Conservation (phyloP, 2,329 filamentous ascomycete species). For the Diaporthe sp. region DNA sequence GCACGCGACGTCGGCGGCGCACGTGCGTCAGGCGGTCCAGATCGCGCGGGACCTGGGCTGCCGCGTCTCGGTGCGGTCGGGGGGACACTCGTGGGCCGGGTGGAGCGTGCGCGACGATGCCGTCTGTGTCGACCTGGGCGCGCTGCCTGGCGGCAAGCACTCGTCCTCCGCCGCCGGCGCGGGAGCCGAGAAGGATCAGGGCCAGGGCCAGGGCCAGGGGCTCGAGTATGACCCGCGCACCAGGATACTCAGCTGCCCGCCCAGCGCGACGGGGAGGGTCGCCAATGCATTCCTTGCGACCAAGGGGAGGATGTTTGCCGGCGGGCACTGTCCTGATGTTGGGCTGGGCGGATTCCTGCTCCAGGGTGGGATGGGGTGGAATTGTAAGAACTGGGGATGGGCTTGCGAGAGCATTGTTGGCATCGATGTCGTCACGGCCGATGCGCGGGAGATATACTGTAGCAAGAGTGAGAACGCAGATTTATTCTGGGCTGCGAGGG, state of each 20-base stretch:
- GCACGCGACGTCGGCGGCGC: constrained; percentile 46
- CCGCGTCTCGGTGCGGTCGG: constrained; percentile 55
- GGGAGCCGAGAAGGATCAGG: no score
- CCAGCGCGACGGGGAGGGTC: constrained; percentile 57
- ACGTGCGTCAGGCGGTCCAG: constrained; percentile 50
- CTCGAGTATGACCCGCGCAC: constrained; percentile 52
- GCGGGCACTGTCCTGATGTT: constrained; percentile 67
- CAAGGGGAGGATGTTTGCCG: constrained; percentile 58
- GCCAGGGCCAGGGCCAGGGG: constrained; percentile 24
- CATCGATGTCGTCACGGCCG: constrained; percentile 59
- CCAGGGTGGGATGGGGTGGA: constrained; percentile 69
- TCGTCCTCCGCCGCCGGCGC: neutral
- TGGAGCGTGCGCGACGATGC: constrained; percentile 58
- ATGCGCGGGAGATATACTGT: constrained; percentile 50
- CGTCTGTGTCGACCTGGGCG: constrained; percentile 51
- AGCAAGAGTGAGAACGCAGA: constrained; percentile 52
- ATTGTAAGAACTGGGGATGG: constrained; percentile 67
- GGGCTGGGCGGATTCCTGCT: constrained; percentile 66
- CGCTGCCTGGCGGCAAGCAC: constrained; percentile 37
- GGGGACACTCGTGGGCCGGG: constrained; percentile 58
- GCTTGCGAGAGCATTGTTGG: constrained; percentile 58
- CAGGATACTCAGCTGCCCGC: constrained; percentile 52
- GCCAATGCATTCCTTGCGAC: constrained; percentile 51
- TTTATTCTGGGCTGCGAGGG: constrained; percentile 60
- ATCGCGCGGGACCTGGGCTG: constrained; percentile 48